phyloP scores from a whole-genome alignment of 2,329 filamentous ascomycete species.

The Onygena corvina region DNA sequence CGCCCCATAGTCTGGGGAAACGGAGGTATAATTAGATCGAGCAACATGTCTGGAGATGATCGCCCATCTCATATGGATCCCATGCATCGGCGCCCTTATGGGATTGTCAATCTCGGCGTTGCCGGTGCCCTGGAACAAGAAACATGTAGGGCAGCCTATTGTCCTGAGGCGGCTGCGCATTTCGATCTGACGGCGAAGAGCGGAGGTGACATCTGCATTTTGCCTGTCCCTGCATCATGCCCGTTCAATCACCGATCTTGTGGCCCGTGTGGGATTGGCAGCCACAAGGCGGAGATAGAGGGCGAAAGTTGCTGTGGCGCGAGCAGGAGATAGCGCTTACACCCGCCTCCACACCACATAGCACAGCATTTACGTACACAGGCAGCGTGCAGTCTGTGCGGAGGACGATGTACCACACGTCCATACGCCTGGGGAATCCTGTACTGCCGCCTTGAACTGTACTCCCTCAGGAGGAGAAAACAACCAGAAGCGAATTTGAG shows the following conservation, averaged over 20 bases:
- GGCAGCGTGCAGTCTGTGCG: background rate
- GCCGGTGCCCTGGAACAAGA: background rate
- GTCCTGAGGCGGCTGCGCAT: background rate
- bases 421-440: too few species aligned
- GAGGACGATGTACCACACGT: background rate
- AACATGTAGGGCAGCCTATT: background rate
- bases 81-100: too few species aligned
- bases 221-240: background rate
- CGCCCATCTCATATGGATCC: too few species aligned
- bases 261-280: too few species aligned
- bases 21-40: too few species aligned
- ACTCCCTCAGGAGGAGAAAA: background rate
- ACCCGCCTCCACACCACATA: background rate
- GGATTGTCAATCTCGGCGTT: background rate
- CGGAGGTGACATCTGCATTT: background rate
- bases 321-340: slow-evolving; percentile 1
- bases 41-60: too few species aligned
- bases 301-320: slow-evolving; percentile 7
- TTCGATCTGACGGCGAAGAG: background rate
- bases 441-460: background rate
- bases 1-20: too few species aligned
- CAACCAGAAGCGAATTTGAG: background rate
- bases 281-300: too few species aligned
- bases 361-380: background rate
- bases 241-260: slow-evolving; percentile 1